Base-by-base conservation (phyloP, 2,329 filamentous ascomycete species). In the Xylariaceae sp. region DNA sequence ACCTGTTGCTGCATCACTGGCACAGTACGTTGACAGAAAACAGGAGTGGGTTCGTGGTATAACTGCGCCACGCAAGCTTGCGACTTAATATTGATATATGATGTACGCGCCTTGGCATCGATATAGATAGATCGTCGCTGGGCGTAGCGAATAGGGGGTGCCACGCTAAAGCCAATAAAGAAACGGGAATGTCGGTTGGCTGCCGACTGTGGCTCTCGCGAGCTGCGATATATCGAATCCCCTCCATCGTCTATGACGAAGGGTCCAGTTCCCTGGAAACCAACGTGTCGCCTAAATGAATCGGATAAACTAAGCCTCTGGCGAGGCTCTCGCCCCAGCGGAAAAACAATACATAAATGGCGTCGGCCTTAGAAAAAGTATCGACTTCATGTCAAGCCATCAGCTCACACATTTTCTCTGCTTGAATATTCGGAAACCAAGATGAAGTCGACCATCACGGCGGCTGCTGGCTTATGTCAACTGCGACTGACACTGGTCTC, bases 261-360 rank as follows among this genome's bases (percentile, higher is more conserved):
- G 42, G 44, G 37, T 49, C 51, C 48, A 40, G 49, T 14, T 47
- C 37, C 37, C 48, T 52, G 37, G 20, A 42, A 29, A 12, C 18
- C 20, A 53, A 44, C 12, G 44, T 37, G 42, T 20, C 53, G 52
- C 50, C 51, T 59, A 61, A 61, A 59, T 51, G 42, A 49, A 42
- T 48, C 50, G 48, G 51, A 20, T 56, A 59, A 59, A 55, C 40
- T 32, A 29, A 23, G n/a, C 49, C 18, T 37, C 37, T 29, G 7
- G 44, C 32, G 21, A 48, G 46, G 40, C 14, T 16, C 40, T 44
- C 40, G 42, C 5, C 7, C n/a, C 44, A 16, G 32, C 12, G 18
- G 29, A 37, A 32, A 20, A 43, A 14, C 20, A 14, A 45, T n/a
- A 50, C 56, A 62, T 57, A 60, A 51, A 54, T 57, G 29, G 47